Evolutionary conservation across 768 basidiomycete genomes (phyloP).

Genomic region (Suillus luteus): DNA sequence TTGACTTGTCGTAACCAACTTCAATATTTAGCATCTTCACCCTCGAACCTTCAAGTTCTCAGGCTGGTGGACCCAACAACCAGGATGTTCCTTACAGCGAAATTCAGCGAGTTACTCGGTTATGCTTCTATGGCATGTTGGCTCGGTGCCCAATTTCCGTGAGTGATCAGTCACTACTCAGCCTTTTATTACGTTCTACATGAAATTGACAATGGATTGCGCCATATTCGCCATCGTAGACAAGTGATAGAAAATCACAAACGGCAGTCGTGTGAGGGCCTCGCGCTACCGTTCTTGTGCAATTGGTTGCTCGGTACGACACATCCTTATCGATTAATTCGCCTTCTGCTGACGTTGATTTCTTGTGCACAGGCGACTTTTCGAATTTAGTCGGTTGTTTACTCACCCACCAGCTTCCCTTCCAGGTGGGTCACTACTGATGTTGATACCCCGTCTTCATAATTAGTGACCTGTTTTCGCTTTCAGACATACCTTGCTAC

Average conservation of each 20-base stretch:
- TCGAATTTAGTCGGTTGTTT: conserved; percentile 92
- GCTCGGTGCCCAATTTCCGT: conserved; percentile 90
- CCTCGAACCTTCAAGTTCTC: neutral
- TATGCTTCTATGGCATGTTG: conserved; percentile 75
- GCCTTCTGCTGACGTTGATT: neutral
- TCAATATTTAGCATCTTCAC: neutral
- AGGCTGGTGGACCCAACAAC: neutral
- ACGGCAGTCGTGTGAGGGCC: conserved; percentile 80
- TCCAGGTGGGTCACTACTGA: conserved; percentile 64
- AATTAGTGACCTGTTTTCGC: conserved; percentile 13
- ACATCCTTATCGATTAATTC: conserved; percentile 2
- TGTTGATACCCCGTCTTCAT: conserved; percentile 12
- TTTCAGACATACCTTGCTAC: conserved; percentile 82
- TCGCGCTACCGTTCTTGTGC: conserved; percentile 89
- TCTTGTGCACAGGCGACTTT: conserved; percentile 65
- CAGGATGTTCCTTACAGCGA: conserved; percentile 26
- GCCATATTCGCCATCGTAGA: conserved; percentile 40
- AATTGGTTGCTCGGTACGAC: conserved; percentile 88
- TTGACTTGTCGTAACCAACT: conserved; percentile 10
- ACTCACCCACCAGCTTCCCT: conserved; percentile 90
- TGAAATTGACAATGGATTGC: conserved; percentile 12
- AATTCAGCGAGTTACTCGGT: conserved; percentile 66
- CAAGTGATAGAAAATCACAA: conserved; percentile 82
- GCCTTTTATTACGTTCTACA: conserved; percentile 3
- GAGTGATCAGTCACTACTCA: conserved; percentile 37